phyloP scores from a whole-genome alignment of 1,139 yeast species.

The Debaryomyces udenii region DNA sequence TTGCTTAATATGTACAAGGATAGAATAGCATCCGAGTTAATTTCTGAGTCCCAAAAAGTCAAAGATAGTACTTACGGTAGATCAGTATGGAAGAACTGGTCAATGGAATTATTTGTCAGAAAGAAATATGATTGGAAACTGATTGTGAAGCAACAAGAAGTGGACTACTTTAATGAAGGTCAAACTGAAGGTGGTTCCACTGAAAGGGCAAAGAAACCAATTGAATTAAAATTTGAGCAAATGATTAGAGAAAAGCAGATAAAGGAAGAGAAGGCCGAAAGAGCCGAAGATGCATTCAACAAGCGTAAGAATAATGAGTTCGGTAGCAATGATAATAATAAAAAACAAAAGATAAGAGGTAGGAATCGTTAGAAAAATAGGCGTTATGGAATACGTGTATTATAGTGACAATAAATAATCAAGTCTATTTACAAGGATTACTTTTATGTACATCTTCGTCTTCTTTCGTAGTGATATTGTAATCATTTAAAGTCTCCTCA shows the following conservation, averaged over 20 bases:
- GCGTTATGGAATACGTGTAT: conserved; percentile 1
- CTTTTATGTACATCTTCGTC: conserved; percentile 10
- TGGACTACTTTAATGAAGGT: conserved; percentile 40
- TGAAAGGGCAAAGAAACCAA: conserved; percentile 40
- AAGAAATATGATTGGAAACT: conserved; percentile 84
- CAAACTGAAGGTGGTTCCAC: conserved; percentile 19
- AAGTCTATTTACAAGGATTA: conserved; percentile 12
- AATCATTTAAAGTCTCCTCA: conserved; percentile 50
- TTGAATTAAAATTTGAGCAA: conserved; percentile 48
- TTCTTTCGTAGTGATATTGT: conserved; percentile 38
- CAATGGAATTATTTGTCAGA: conserved; percentile 73
- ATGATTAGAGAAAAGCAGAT: conserved; percentile 33
- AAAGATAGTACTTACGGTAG: conserved; percentile 88
- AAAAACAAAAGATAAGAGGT: conserved; percentile 33
- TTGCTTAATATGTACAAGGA: conserved; percentile 85
- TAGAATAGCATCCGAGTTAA: conserved; percentile 72
- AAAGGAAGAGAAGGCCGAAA: conserved; percentile 29
- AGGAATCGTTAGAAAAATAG: conserved; percentile 23
- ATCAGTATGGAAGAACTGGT: conserved; percentile 95
- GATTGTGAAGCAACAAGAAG: conserved; percentile 70
- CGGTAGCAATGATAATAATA: conserved; percentile 16
- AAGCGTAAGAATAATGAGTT: conserved; percentile 26
- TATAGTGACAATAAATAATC: conserved; percentile 3
- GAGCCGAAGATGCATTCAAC: conserved; percentile 15
- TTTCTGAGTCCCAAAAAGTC: conserved; percentile 63